Conservation (phyloP, 805 yeast genomes). For the Yamadazyma takamatsuzukensis region DNA sequence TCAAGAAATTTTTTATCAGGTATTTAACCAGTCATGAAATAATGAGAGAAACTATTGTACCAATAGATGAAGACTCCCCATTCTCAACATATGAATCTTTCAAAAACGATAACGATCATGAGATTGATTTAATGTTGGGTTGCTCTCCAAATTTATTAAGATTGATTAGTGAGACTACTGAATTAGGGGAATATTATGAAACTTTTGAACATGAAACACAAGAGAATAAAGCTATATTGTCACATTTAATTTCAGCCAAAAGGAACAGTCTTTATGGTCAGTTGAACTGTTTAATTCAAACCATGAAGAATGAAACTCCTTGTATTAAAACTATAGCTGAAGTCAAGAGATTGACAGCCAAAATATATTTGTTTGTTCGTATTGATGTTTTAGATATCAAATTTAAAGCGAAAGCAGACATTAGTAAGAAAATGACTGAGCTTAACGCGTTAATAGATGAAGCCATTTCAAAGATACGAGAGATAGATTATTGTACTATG, state of each 20-base stretch:
- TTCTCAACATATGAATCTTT: constrained; percentile 15
- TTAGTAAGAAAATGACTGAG: constrained; percentile 8
- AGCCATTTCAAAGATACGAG: constrained; percentile 19
- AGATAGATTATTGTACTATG: constrained; percentile 19
- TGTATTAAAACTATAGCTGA: constrained; percentile 25
- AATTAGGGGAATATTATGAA: constrained; percentile 33
- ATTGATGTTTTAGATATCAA: constrained; percentile 18
- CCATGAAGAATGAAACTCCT: constrained; percentile 1
- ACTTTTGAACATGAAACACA: constrained; percentile 21
- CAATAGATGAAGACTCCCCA: constrained; percentile 21
- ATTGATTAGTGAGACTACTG: constrained; percentile 32
- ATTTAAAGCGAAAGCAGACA: constrained; percentile 5
- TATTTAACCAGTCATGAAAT: constrained; percentile 41
- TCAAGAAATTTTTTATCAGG: constrained; percentile 32
- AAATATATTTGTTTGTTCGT: constrained; percentile 33
- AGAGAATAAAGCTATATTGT: constrained; percentile 16
- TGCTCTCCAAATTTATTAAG: constrained; percentile 37
- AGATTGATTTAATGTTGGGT: constrained; percentile 37
- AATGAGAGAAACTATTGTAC: constrained; percentile 39
- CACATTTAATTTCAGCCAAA: constrained; percentile 18
- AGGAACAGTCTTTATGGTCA: constrained; percentile 19
- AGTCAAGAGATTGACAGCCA: constrained; percentile 32
- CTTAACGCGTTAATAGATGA: constrained; percentile 14
- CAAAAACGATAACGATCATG: constrained; percentile 29
- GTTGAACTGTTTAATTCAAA: constrained; percentile 17